Evolutionary conservation across 106 monocot species (phyloP), one percentile per base, ranked within the genome.

Genomic region (Posidonia australis): DNA sequence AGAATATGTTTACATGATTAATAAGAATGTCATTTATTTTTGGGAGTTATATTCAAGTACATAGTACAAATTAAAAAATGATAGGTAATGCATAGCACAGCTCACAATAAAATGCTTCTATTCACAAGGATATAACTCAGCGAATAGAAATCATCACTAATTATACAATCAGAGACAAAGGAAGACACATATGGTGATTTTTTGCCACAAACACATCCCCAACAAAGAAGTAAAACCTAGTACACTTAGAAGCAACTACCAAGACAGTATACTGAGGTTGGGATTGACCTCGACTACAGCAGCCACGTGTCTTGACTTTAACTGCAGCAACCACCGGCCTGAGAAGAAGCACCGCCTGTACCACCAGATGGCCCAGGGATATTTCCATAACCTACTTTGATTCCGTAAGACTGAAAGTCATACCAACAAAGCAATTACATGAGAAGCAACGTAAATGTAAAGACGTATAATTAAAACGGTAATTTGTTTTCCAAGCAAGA

Each of bases 301-400:
- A 55, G 6, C 24, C 26, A 29, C 28, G 16, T 30, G 3, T 62
- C 14, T 27, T 18, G 16, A 28, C 27, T 30, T 58, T 17, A 73
- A 30, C 65, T 73, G 65, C 72, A 73, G 55, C 72, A 73, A 14
- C 72, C 72, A n/a, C 64, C 72, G 9, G 42, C 65, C 44, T 56
- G 72, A 26, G 72, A 54, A 29, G 65, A 53, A 45, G 47, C 17
- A 18, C 72, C 72, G 46, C 30, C 56, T 13, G 54, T 45, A 9
- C 72, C 72, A 45, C 56, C 72, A 47, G 72, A 46, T 16, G 65
- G 65, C 0, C 72, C 72, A 5, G 64, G 72, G 9, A 73, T 64
- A 12, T 64, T 64, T 45, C 72, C 72, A 36, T 73, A 73, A 17
- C 72, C 72, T 31, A 73, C 72, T 53, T 73, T 73, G 72, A 73